phyloP scores from a whole-genome alignment of 345 rosid genomes.

The Jatropha curcas region DNA sequence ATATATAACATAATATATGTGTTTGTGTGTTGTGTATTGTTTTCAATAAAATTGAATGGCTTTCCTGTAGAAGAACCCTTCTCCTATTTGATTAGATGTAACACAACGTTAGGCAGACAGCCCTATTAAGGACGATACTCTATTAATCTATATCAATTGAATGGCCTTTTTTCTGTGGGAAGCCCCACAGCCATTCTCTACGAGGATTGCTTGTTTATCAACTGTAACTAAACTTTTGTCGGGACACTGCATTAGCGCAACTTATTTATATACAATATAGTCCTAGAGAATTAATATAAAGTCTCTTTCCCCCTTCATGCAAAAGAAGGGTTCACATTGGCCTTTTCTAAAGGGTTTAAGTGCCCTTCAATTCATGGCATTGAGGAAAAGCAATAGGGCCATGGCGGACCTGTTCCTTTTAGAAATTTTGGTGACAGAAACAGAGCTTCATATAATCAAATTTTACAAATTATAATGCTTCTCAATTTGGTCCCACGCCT shows the following conservation, averaged over 20 bases:
- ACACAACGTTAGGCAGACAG: constrained; percentile 6
- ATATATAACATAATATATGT: too few relatives aligned
- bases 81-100: constrained; percentile 12
- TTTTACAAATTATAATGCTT: not conserved
- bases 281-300: not conserved
- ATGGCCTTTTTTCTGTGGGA: constrained; percentile 19
- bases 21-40: too few relatives aligned
- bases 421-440: not conserved
- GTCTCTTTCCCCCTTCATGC: not conserved
- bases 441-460: too few relatives aligned
- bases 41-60: not conserved
- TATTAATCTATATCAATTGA: not conserved
- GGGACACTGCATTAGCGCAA: constrained; percentile 22
- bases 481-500: constrained; percentile 9
- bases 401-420: constrained; percentile 26
- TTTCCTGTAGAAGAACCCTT: not conserved
- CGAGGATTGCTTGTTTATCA: constrained; percentile 23
- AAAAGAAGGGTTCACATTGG: constrained; percentile 9
- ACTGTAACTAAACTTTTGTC: constrained; percentile 28
- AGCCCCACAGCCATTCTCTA: constrained; percentile 24
- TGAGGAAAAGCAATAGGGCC: constrained; percentile 35
- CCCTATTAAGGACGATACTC: constrained; percentile 17
- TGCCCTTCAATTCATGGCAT: constrained; percentile 21
- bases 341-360: not conserved
- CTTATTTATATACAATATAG: constrained; percentile 2